Evolutionary conservation across 2,329 filamentous ascomycete species (phyloP).

Genomic region (Didymella glomerata): DNA sequence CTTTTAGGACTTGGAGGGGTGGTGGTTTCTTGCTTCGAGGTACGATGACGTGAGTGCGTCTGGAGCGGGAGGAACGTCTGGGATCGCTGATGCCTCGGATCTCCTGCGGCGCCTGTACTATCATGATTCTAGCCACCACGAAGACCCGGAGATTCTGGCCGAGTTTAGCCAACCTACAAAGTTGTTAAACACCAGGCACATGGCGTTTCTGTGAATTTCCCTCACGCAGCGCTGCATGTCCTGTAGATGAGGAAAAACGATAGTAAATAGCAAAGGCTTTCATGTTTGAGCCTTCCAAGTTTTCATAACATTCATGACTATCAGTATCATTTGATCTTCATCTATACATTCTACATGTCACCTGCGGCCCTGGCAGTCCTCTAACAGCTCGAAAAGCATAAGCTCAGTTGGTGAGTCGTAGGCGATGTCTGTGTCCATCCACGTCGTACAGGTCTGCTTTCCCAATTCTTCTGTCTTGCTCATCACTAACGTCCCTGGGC

Average conservation of each 20-base stretch:
- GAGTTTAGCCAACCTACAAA: not conserved
- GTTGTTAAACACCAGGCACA: too few species aligned
- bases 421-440: constrained; percentile 14
- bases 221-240: not conserved
- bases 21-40: constrained; percentile 20
- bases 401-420: constrained; percentile 21
- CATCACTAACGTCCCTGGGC: constrained; percentile 12
- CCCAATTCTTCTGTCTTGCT: not conserved
- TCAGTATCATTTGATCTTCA: not conserved
- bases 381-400: constrained; percentile 18
- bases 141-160: not conserved
- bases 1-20: not conserved
- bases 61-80: constrained; percentile 12
- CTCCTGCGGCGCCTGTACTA: not conserved
- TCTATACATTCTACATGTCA: not conserved
- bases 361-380: constrained; percentile 16
- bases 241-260: too few species aligned
- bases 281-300: not conserved
- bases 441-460: constrained; percentile 5
- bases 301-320: not conserved
- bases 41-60: constrained; percentile 33
- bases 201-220: not conserved
- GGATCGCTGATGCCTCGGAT: constrained; percentile 12
- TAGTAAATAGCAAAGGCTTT: not conserved
- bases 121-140: not conserved